Evolutionary conservation across 108 stramenopile genomes (phyloP).

Genomic region (Nitzschia inconspicua): DNA sequence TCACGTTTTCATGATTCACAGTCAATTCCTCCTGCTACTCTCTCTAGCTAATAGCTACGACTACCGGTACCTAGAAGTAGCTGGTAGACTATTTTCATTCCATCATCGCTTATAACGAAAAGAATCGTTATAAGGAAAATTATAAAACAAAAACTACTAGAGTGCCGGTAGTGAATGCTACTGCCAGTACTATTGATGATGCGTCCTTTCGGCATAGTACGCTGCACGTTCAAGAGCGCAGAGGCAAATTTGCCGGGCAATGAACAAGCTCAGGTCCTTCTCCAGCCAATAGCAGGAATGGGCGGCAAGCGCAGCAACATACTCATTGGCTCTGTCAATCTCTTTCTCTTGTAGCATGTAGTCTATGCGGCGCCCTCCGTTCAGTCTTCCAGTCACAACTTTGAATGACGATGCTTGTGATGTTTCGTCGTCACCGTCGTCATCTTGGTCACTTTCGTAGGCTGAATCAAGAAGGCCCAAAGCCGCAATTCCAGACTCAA

Average conservation of each 20-base stretch:
- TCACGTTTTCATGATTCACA: too few species aligned
- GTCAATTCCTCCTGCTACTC: too few species aligned
- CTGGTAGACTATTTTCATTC: too few species aligned
- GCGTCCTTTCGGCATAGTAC: too few species aligned
- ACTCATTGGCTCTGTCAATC: constrained; percentile 82
- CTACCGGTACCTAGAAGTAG: too few species aligned
- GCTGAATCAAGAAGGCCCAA: constrained; percentile 47
- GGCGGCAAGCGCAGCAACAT: constrained; percentile 77
- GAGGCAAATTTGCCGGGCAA: constrained; percentile 62
- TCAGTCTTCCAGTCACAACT: constrained; percentile 36
- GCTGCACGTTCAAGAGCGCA: constrained; percentile 17
- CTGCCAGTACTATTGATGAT: too few species aligned
- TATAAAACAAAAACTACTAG: too few species aligned
- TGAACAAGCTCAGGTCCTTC: constrained; percentile 78
- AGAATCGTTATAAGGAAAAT: too few species aligned
- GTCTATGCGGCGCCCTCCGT: constrained; percentile 51
- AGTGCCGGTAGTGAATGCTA: too few species aligned
- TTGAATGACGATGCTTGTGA: neutral
- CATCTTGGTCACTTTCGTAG: constrained; percentile 1
- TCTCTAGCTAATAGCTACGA: too few species aligned
- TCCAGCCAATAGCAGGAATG: constrained; percentile 79
- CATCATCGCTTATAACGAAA: too few species aligned
- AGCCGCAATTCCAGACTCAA: constrained; percentile 47
- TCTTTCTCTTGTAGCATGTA: constrained; percentile 80
- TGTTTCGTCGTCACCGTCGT: constrained; percentile 15